These are phyloP conservation scores for Fraxinus floribunda DNA, from an alignment of 305 asterid genomes.

Conservation along the genomic window DNA sequence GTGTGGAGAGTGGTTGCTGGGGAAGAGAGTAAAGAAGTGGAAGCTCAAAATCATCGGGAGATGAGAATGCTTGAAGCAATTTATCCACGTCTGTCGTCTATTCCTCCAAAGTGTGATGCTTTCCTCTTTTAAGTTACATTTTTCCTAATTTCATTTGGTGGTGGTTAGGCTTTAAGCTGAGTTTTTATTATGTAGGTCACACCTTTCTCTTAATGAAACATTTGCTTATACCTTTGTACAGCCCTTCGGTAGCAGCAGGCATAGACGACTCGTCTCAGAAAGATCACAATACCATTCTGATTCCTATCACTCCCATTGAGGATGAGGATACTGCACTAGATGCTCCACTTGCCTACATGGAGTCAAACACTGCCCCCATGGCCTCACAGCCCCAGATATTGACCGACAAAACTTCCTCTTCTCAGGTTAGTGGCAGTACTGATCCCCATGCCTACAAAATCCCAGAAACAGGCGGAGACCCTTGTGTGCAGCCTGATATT, in stretches of 20 bases:
- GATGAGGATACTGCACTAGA: constrained; percentile 42
- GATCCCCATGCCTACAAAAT: constrained; percentile 13
- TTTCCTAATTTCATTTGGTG: background rate
- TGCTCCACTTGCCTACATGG: constrained; percentile 15
- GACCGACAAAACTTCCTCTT: constrained; percentile 22
- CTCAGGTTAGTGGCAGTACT: constrained; percentile 13
- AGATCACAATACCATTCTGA: constrained; percentile 39
- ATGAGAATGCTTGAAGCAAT: constrained; percentile 62
- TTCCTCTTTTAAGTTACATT: background rate
- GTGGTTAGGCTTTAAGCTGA: background rate
- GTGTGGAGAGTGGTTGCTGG: constrained; percentile 66
- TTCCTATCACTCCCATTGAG: constrained; percentile 61
- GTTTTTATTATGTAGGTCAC: background rate
- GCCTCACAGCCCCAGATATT: constrained; percentile 20
- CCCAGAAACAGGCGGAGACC: constrained; percentile 7
- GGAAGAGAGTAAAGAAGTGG: constrained; percentile 61
- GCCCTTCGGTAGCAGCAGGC: constrained; percentile 38
- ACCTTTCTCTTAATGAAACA: background rate
- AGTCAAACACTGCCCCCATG: background rate
- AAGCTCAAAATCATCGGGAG: constrained; percentile 45
- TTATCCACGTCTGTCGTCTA: constrained; percentile 67
- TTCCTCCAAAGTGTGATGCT: constrained; percentile 60
- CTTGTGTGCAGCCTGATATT: constrained; percentile 32
- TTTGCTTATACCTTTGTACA: constrained; percentile 25
- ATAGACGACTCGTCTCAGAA: constrained; percentile 22